These are phyloP conservation scores for Thielaviopsis populi DNA, from an alignment of 2,329 filamentous ascomycete genomes.

Conservation along the genomic window DNA sequence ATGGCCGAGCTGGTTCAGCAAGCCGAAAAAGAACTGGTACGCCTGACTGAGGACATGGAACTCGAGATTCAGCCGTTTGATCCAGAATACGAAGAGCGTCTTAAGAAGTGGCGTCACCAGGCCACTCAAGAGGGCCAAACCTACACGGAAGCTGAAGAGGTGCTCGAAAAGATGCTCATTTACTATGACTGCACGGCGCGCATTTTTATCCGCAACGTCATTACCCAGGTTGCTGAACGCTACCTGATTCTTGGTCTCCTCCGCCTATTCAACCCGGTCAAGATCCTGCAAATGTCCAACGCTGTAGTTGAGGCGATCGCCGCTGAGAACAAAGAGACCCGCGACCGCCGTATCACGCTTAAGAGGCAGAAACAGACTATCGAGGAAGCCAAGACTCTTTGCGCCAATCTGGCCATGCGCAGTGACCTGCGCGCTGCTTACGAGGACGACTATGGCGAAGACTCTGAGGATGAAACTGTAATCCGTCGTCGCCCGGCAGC, in stretches of 20 bases:
- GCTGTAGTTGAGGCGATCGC: constrained; percentile 34
- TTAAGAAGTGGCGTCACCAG: constrained; percentile 32
- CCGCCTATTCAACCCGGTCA: constrained; percentile 37
- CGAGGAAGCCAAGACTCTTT: constrained; percentile 35
- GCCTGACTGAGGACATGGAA: constrained; percentile 35
- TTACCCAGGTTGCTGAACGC: constrained; percentile 37
- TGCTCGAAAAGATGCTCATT: constrained; percentile 41
- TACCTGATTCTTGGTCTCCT: constrained; percentile 38
- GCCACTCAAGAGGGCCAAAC: constrained; percentile 30
- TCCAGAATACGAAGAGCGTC: constrained; percentile 37
- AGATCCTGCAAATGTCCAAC: constrained; percentile 33
- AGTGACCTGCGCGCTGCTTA: constrained; percentile 31
- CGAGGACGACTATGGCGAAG: constrained; percentile 19
- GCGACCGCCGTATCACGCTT: constrained; percentile 33
- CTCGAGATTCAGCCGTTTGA: constrained; percentile 40
- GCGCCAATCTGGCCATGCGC: constrained; percentile 36
- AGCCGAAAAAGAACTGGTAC: constrained; percentile 32
- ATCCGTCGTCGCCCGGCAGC: constrained; percentile 11
- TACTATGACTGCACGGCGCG: constrained; percentile 39
- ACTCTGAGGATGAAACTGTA: constrained; percentile 14
- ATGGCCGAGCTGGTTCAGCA: constrained; percentile 33
- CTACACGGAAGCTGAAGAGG: constrained; percentile 37
- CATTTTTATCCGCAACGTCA: constrained; percentile 37
- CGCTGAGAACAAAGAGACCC: constrained; percentile 38
- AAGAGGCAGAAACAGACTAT: constrained; percentile 36